These are phyloP conservation scores for Tripterygium wilfordii DNA, from an alignment of 177 flowering plant species.

Conservation along the genomic window DNA sequence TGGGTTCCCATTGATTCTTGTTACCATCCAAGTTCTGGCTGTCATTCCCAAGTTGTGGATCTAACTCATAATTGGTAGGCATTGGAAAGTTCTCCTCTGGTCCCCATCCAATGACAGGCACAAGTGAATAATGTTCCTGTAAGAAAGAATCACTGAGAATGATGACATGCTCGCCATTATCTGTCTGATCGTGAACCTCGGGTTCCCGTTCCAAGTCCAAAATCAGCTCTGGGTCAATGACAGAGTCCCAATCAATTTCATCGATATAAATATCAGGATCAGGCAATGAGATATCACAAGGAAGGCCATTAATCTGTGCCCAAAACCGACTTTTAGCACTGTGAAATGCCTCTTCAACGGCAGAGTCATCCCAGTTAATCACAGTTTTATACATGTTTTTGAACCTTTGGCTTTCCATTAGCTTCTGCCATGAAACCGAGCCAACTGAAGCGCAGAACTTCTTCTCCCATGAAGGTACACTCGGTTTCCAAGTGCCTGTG, in stretches of 20 bases:
- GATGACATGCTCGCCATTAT: constrained; percentile 4
- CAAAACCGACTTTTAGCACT: constrained; percentile 40
- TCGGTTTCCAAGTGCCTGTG: constrained; percentile 33
- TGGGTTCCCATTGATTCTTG: constrained; percentile 19
- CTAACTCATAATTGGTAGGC: neutral
- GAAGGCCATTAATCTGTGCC: constrained; percentile 32
- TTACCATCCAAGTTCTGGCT: neutral
- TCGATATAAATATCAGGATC: constrained; percentile 43
- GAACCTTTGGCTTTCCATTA: constrained; percentile 41
- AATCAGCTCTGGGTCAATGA: constrained; percentile 29
- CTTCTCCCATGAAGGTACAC: constrained; percentile 68
- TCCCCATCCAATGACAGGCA: constrained; percentile 34
- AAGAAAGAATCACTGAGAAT: constrained; percentile 12
- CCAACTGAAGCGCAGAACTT: constrained; percentile 38
- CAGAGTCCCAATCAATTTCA: constrained; percentile 38
- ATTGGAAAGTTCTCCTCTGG: constrained; percentile 21
- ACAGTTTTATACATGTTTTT: constrained; percentile 39
- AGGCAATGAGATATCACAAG: constrained; percentile 31
- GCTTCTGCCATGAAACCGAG: constrained; percentile 44
- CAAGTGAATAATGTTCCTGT: constrained; percentile 15
- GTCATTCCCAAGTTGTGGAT: neutral
- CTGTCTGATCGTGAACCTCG: constrained; percentile 2
- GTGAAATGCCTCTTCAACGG: constrained; percentile 58
- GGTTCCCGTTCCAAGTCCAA: constrained; percentile 25
- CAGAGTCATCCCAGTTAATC: constrained; percentile 58